Conservation (phyloP, 2,329 filamentous ascomycete species). For the Phaeophleospora eucalypticola region DNA sequence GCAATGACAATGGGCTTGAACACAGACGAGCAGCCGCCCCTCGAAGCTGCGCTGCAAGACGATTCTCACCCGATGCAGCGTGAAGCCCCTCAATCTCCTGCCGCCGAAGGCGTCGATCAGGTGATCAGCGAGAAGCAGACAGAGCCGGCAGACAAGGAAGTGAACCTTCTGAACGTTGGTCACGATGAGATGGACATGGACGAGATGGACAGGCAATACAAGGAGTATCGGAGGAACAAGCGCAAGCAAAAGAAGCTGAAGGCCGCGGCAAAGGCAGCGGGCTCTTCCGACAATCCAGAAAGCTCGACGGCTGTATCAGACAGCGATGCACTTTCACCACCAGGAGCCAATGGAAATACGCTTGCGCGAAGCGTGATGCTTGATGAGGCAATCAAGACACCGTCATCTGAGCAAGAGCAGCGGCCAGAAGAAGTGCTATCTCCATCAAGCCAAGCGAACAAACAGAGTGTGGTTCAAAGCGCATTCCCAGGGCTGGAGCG, state of each 20-base stretch:
- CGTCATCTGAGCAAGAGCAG: neutral
- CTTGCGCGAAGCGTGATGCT: neutral
- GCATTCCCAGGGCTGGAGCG: slow-evolving; percentile 25
- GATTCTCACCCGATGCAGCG: neutral
- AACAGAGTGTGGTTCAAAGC: slow-evolving; percentile 19
- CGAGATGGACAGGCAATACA: slow-evolving; percentile 33
- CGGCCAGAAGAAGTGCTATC: neutral
- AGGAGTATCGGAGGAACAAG: slow-evolving; percentile 32
- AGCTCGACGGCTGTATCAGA: slow-evolving; percentile 20
- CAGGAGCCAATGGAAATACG: neutral
- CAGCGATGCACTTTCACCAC: slow-evolving; percentile 10
- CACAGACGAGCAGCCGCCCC: neutral
- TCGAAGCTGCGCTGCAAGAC: neutral
- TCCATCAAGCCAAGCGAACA: slow-evolving; percentile 3
- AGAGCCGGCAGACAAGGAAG: neutral
- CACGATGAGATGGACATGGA: slow-evolving; percentile 32
- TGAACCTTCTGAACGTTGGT: slow-evolving; percentile 11
- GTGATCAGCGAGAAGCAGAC: neutral
- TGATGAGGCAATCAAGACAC: neutral
- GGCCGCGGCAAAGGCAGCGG: slow-evolving; percentile 16
- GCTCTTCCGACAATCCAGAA: slow-evolving; percentile 17
- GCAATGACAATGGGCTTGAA: neutral
- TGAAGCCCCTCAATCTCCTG: neutral
- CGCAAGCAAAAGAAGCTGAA: slow-evolving; percentile 31
- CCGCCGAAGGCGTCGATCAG: neutral